Evolutionary conservation across 169 alveolate species (phyloP).

Genomic region (Eimeria maxima): DNA sequence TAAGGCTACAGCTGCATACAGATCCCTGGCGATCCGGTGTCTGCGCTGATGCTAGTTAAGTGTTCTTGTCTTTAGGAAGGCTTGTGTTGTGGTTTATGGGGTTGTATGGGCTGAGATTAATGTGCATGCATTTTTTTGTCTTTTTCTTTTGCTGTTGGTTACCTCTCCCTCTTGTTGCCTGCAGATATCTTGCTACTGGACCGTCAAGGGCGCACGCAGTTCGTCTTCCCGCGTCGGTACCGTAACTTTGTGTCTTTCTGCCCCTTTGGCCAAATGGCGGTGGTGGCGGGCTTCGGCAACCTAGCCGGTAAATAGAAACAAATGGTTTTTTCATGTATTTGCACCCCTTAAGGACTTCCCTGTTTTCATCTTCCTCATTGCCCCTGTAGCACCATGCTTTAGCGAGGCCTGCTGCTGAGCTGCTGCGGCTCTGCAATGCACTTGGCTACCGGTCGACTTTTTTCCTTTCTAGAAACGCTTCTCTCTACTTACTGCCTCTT

Average conservation of each 20-base stretch:
- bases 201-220: conserved; percentile 75
- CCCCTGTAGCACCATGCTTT: background rate
- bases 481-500: background rate
- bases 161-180: background rate
- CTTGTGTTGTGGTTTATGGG: background rate
- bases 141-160: background rate
- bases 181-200: conserved; percentile 77
- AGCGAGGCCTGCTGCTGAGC: background rate
- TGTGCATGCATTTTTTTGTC: background rate
- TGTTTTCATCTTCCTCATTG: background rate
- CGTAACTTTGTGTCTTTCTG: conserved; percentile 86
- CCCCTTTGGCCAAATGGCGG: conserved; percentile 87
- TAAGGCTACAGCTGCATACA: conserved; percentile 21
- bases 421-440: background rate
- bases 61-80: background rate
- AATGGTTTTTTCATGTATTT: background rate
- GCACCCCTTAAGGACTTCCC: background rate
- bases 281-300: conserved; percentile 87
- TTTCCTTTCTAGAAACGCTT: background rate
- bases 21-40: background rate
- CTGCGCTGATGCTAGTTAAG: background rate
- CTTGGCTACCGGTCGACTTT: too few relatives aligned
- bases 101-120: background rate
- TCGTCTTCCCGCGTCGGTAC: conserved; percentile 76
- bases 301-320: conserved; percentile 82